Evolutionary conservation across 2,329 filamentous ascomycete genomes (phyloP).

Genomic region (Clonostachys rhizophaga): DNA sequence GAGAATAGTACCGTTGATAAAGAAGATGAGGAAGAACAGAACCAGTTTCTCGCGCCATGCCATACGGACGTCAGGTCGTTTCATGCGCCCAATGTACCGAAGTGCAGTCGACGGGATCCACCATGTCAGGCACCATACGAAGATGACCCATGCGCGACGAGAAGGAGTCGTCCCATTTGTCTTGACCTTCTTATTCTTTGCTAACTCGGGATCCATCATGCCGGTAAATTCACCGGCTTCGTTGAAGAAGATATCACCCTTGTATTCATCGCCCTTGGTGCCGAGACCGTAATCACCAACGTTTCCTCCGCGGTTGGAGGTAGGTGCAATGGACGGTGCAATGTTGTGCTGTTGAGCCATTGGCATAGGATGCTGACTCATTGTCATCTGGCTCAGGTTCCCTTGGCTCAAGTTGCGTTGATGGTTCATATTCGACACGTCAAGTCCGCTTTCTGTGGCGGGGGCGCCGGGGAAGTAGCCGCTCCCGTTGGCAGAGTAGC

Average conservation of each 20-base stretch:
- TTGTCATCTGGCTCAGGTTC: constrained; percentile 49
- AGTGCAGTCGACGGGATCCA: constrained; percentile 90
- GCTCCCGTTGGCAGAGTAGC: constrained; percentile 62
- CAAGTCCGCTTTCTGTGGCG: constrained; percentile 51
- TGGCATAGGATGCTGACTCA: constrained; percentile 6
- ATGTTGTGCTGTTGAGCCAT: constrained; percentile 1
- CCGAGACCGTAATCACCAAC: constrained; percentile 88
- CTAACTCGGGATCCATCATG: constrained; percentile 72
- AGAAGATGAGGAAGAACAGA: constrained; percentile 71
- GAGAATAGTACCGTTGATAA: constrained; percentile 77
- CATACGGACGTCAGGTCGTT: constrained; percentile 91
- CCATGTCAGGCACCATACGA: constrained; percentile 86
- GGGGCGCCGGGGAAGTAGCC: constrained; percentile 65
- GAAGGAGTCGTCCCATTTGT: constrained; percentile 58
- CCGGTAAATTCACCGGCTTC: constrained; percentile 63
- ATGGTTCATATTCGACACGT: constrained; percentile 30
- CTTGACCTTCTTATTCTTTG: constrained; percentile 71
- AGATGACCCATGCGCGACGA: constrained; percentile 72
- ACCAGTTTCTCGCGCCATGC: constrained; percentile 96
- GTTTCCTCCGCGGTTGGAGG: constrained; percentile 43
- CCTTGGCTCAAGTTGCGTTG: constrained; percentile 52
- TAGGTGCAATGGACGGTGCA: constrained; percentile 57
- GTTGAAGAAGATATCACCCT: constrained; percentile 71
- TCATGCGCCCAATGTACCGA: constrained; percentile 85
- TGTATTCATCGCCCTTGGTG: constrained; percentile 74